phyloP scores from a whole-genome alignment of 768 basidiomycete genomes.

The Naganishia vishniacii region DNA sequence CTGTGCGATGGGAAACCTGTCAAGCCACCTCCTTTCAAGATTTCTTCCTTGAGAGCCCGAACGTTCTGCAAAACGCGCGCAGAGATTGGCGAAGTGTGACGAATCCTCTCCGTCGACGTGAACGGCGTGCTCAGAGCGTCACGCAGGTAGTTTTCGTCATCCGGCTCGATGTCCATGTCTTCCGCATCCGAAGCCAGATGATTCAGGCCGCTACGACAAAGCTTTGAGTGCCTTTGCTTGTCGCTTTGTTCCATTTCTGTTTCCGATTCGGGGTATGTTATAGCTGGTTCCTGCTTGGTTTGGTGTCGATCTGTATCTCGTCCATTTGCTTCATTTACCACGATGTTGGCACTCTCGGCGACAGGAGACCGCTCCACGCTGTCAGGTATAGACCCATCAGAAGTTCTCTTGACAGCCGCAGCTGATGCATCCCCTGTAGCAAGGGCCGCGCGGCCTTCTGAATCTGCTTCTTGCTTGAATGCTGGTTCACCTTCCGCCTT shows the following conservation, averaged over 20 bases:
- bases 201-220: not conserved
- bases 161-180: slow-evolving; percentile 13
- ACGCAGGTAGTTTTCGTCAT: not conserved
- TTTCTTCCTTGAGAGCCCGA: slow-evolving; percentile 23
- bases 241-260: not conserved
- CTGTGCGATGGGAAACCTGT: not conserved
- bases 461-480: not conserved
- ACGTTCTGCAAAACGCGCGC: slow-evolving; percentile 24
- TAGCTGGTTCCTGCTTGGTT: not conserved
- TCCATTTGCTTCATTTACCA: not conserved
- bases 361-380: too few relatives aligned
- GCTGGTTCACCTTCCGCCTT: not conserved
- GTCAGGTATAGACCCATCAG: too few relatives aligned
- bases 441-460: not conserved
- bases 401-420: too few relatives aligned
- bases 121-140: not conserved
- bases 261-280: slow-evolving; percentile 10
- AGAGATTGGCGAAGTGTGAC: slow-evolving; percentile 17
- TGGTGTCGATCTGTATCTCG: not conserved
- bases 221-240: not conserved
- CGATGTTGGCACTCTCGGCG: too few relatives aligned
- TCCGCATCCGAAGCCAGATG: not conserved
- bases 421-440: too few relatives aligned
- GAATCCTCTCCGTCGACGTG: slow-evolving; percentile 16
- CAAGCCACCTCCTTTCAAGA: slow-evolving; percentile 10